Conservation (phyloP, 495 filamentous ascomycete species). For the Terfezia claveryi region DNA sequence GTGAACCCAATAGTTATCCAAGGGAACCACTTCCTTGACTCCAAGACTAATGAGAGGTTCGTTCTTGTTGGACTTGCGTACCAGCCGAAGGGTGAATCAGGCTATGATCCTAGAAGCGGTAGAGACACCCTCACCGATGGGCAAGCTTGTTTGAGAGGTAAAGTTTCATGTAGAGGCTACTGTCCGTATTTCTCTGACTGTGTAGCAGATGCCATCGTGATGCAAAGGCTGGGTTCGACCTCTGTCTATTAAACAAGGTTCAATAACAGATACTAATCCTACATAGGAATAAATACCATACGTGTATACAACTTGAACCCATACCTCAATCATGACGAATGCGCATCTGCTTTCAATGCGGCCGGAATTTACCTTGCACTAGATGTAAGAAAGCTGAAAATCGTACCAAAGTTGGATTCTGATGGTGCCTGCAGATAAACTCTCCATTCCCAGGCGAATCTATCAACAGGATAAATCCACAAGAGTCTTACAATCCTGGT, state of each 20-base stretch:
- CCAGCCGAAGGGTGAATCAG: constrained; percentile 75
- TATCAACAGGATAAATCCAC: constrained; percentile 46
- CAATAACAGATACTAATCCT: not conserved
- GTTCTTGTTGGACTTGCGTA: constrained; percentile 85
- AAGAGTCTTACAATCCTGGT: constrained; percentile 42
- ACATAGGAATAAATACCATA: constrained; percentile 53
- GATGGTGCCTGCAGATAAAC: constrained; percentile 65
- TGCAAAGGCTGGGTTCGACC: constrained; percentile 47
- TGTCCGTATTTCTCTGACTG: not conserved
- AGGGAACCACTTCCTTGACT: constrained; percentile 67
- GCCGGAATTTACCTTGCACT: constrained; percentile 38
- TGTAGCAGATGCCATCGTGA: constrained; percentile 54
- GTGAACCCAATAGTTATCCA: constrained; percentile 47
- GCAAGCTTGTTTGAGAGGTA: constrained; percentile 45
- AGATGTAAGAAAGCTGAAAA: constrained; percentile 31
- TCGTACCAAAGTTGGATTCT: constrained; percentile 12
- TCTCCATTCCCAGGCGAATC: constrained; percentile 59
- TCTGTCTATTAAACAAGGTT: constrained; percentile 9
- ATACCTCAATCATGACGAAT: constrained; percentile 63
- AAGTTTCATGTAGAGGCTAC: not conserved
- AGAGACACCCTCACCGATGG: constrained; percentile 57
- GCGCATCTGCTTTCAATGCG: constrained; percentile 76
- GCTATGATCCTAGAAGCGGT: constrained; percentile 37
- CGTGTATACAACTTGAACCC: constrained; percentile 86
- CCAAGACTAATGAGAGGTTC: constrained; percentile 53